phyloP scores from a whole-genome alignment of 2,329 filamentous ascomycete species.

The Canariomyces notabilis region DNA sequence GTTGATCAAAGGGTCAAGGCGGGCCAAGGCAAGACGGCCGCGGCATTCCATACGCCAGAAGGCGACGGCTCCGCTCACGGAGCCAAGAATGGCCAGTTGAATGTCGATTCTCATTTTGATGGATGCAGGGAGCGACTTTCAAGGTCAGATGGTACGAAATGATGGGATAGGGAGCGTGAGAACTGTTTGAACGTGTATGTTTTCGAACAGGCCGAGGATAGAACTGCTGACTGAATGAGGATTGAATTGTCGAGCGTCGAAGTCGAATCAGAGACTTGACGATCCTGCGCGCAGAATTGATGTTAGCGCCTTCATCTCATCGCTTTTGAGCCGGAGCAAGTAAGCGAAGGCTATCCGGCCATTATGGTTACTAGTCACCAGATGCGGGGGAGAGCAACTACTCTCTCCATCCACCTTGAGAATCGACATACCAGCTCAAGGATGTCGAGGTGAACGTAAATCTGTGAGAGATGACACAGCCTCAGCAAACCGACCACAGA shows the following conservation, averaged over 20 bases:
- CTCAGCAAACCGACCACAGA: constrained; percentile 13
- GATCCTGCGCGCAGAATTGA: no score
- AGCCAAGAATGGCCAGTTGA: constrained; percentile 26
- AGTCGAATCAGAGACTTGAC: no score
- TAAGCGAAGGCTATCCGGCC: no score
- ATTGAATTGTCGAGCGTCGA: no score
- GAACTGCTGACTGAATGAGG: constrained; percentile 1
- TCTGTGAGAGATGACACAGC: constrained; percentile 17
- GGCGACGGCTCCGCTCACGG: constrained; percentile 51
- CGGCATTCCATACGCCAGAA: constrained; percentile 92
- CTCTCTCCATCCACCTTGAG: not conserved
- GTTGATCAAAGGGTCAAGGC: constrained; percentile 72
- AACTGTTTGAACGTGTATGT: constrained; percentile 1
- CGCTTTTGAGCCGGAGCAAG: no score
- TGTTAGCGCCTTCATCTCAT: no score
- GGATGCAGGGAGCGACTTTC: constrained; percentile 11
- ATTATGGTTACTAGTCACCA: no score
- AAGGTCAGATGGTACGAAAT: constrained; percentile 1
- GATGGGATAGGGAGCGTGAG: constrained; percentile 1
- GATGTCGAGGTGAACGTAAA: constrained; percentile 11
- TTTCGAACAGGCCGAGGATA: not conserved
- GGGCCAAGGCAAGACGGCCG: constrained; percentile 61
- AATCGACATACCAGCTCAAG: constrained; percentile 13
- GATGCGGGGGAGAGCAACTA: not conserved
- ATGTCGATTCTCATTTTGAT: constrained; percentile 19